Conservation (phyloP, 805 yeast species). For the Schwanniomyces occidentalis region DNA sequence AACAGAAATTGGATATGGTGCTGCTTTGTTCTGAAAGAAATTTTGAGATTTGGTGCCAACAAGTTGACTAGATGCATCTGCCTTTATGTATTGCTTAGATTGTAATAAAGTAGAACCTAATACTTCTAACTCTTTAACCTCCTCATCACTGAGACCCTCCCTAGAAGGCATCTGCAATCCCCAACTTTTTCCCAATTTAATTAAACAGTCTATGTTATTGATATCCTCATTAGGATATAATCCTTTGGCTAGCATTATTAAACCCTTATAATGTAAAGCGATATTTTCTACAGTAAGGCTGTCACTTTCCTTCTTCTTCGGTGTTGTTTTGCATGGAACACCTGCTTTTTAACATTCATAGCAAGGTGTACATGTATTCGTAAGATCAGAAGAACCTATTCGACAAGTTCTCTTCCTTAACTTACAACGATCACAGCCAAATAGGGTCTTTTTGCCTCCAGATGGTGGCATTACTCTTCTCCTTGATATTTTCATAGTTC, state of each 20-base stretch:
- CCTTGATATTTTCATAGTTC: too few relatives aligned
- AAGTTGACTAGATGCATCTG: neutral
- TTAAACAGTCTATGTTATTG: conserved; percentile 41
- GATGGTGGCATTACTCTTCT: neutral
- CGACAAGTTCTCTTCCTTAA: neutral
- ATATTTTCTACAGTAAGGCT: conserved; percentile 45
- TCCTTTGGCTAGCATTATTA: conserved; percentile 37
- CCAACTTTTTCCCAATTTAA: conserved; percentile 33
- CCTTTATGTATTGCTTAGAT: neutral
- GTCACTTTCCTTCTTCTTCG: conserved; percentile 42
- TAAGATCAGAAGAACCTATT: neutral
- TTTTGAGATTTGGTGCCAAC: neutral
- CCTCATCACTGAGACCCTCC: conserved; percentile 4
- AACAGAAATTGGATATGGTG: neutral
- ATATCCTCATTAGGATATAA: conserved; percentile 47
- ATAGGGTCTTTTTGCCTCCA: neutral
- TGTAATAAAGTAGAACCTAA: neutral
- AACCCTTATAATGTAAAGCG: conserved; percentile 43
- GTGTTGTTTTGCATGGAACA: conserved; percentile 40
- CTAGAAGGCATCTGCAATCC: conserved; percentile 36
- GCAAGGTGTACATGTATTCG: neutral
- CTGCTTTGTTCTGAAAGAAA: neutral
- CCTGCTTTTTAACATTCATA: conserved; percentile 35
- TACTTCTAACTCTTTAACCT: conserved; percentile 3
- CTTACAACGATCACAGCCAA: conserved; percentile 2